Evolutionary conservation across 192 early-diverging fungal species (phyloP).

Genomic region (Phycomyces blakesleeanus): DNA sequence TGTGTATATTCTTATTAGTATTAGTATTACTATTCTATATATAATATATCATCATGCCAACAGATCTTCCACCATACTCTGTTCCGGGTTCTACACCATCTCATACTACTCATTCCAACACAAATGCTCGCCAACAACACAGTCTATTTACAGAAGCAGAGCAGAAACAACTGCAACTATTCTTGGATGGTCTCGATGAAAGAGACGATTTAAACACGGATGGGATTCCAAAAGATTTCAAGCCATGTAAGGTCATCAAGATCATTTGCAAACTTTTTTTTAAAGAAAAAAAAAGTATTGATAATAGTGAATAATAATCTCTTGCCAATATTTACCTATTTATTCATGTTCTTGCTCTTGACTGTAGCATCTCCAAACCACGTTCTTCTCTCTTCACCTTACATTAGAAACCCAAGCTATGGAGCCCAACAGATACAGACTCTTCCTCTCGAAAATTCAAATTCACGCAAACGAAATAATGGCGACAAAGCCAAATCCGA

Average conservation of each 20-base stretch:
- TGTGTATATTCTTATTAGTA: not conserved
- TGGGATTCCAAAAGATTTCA: too few species aligned
- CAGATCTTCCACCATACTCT: not conserved
- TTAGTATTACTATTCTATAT: not conserved
- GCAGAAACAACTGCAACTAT: constrained; percentile 11
- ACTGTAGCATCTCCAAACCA: too few species aligned
- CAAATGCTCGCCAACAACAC: not conserved
- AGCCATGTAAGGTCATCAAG: too few species aligned
- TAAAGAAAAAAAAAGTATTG: too few species aligned
- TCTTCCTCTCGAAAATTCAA: not conserved
- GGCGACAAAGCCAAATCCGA: not conserved
- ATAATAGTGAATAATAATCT: too few species aligned
- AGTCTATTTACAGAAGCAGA: constrained; percentile 12
- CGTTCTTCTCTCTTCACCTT: too few species aligned
- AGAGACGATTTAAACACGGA: not conserved
- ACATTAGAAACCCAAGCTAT: not conserved
- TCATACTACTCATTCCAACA: not conserved
- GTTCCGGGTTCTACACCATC: not conserved
- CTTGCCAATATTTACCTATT: too few species aligned
- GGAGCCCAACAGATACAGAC: not conserved
- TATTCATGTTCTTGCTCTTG: too few species aligned
- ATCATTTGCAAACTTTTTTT: too few species aligned
- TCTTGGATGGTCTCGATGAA: constrained; percentile 12
- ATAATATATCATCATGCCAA: not conserved
- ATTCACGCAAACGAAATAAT: not conserved